These are phyloP conservation scores for Trametopsis cervina DNA, from an alignment of 768 basidiomycete genomes.

Conservation along the genomic window DNA sequence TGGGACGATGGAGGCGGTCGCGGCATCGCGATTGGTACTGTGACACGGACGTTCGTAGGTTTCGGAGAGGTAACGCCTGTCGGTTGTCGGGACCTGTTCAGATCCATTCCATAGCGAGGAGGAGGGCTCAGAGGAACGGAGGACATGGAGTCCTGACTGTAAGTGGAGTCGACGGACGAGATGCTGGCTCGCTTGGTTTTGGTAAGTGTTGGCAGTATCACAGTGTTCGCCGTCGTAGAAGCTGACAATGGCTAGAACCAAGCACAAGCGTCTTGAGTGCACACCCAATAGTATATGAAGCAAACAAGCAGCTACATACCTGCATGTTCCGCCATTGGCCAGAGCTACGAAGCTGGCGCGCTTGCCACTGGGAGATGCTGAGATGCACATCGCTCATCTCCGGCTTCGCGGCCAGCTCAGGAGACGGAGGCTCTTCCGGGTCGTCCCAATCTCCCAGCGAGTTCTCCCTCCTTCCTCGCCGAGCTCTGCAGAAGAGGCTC, in stretches of 20 bases:
- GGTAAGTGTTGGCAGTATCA: not conserved
- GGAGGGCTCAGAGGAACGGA: not conserved
- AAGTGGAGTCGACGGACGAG: not conserved
- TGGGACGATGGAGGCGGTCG: not conserved
- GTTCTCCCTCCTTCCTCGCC: not conserved
- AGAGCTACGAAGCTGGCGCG: not conserved
- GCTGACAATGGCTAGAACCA: not conserved
- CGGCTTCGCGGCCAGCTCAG: not conserved
- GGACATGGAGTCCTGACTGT: not conserved
- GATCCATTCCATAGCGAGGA: not conserved
- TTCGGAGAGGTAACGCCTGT: not conserved
- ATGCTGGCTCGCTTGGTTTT: not conserved
- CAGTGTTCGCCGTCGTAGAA: not conserved
- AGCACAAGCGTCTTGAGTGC: not conserved
- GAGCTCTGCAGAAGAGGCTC: not conserved
- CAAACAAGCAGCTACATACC: not conserved
- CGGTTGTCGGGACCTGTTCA: not conserved
- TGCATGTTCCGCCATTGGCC: not conserved
- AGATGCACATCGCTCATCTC: not conserved
- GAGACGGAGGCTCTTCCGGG: not conserved
- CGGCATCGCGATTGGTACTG: not conserved
- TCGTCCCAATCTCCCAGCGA: not conserved
- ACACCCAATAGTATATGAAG: too few species aligned
- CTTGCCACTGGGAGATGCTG: not conserved
- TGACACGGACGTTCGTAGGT: not conserved